phyloP scores from a whole-genome alignment of 257 asterid species.

The Ilex asprella region DNA sequence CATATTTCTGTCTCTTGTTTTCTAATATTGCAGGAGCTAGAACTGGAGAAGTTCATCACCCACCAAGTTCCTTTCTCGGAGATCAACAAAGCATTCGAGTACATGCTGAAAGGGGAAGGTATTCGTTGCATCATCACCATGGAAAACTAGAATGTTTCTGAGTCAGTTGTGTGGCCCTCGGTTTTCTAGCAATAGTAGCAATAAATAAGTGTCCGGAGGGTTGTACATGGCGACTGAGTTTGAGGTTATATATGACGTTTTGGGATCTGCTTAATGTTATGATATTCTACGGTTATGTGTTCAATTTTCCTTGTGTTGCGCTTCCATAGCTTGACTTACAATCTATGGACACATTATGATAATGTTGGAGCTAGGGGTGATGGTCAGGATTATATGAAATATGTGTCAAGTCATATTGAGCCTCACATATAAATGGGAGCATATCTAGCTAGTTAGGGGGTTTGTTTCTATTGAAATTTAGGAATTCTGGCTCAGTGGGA shows the following conservation, averaged over 20 bases:
- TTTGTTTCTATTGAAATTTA: too few species aligned
- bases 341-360: too few species aligned
- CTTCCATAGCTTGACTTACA: neutral
- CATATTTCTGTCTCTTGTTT: neutral
- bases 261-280: neutral
- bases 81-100: constrained; percentile 67
- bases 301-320: neutral
- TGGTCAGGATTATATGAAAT: too few species aligned
- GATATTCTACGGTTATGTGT: neutral
- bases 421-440: too few species aligned
- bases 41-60: constrained; percentile 63
- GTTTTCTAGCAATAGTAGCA: neutral
- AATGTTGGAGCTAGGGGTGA: too few species aligned
- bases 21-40: constrained; percentile 31
- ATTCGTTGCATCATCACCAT: constrained; percentile 55
- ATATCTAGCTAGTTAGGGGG: too few species aligned
- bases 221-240: neutral
- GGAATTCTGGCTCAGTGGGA: too few species aligned
- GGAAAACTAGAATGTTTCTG: constrained; percentile 13
- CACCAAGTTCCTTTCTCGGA: constrained; percentile 42
- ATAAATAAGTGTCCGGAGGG: neutral
- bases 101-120: constrained; percentile 59
- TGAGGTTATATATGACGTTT: too few species aligned
- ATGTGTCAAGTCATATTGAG: too few species aligned
- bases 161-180: neutral